Evolutionary conservation across 441 rosid genomes (phyloP), one percentile per base, ranked within the genome.

Genomic region (Populus trichocarpa): DNA sequence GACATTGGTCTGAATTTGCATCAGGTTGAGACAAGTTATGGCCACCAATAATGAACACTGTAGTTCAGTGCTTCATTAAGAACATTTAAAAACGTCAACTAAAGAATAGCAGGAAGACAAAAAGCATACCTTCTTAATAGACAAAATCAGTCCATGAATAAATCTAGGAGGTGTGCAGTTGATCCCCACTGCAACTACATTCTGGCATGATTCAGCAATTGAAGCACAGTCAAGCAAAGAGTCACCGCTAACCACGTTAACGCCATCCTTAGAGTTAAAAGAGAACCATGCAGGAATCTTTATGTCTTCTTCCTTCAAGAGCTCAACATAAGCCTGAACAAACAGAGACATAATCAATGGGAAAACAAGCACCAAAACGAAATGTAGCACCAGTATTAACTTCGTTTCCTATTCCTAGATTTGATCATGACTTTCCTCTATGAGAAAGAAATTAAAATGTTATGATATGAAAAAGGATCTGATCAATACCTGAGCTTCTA

Each of bases 121-220:
- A 23, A 67, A 11, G 18, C 18, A 22, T 67, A 93, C 97, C 97
- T 89, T 90, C 79, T 84, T 84, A 10, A 89, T 83, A 13, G 90
- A 87, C 77, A 71, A 53, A 53, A 95, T 88, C 72, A 92, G 85
- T 7, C 83, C 91, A 75, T 89, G 88, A 25, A 92, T 93, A 84
- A 88, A 92, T 79, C 97, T 87, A 80, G 98, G 97, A 59, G 97
- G 97, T 0, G 98, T 90, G 87, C 98, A 94, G 84, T 94, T 94
- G 84, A 94, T 92, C 78, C 98, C 98, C 33, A 93, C 92, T 14
- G 97, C 93, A 80, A 89, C 88, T 26, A 90, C 96, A 81, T 80
- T 85, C 78, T 83, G 85, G 88, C 92, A 93, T 25, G 89, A 79
- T 72, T 95, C 93, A 18, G 94, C 94, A 75, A 95, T 83, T 70